Evolutionary conservation across 1,284 basidiomycete genomes (phyloP).

Genomic region (Cutaneotrichosporon sp.): DNA sequence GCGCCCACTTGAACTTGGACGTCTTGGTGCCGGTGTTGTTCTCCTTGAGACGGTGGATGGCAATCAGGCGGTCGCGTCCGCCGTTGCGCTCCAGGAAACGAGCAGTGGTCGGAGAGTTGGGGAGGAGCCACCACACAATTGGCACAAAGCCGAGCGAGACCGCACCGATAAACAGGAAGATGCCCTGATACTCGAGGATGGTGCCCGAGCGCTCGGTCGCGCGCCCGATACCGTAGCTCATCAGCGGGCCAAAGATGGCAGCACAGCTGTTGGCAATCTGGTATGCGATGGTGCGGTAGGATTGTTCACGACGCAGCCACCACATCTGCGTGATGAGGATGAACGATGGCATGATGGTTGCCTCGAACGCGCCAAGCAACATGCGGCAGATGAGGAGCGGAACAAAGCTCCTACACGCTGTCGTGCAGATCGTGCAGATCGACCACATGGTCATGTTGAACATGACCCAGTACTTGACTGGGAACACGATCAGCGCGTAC

Average conservation of each 20-base stretch:
- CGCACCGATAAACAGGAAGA: slow-evolving; percentile 59
- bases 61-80: slow-evolving; percentile 49
- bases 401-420: slow-evolving; percentile 39
- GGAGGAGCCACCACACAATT: slow-evolving; percentile 55
- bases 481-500: slow-evolving; percentile 32
- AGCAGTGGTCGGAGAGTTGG: slow-evolving; percentile 48
- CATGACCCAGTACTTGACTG: slow-evolving; percentile 26
- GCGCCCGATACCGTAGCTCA: slow-evolving; percentile 45
- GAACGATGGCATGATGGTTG: slow-evolving; percentile 22
- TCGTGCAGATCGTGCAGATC: slow-evolving; percentile 41
- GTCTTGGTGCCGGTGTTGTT: slow-evolving; percentile 52
- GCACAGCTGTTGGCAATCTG: slow-evolving; percentile 46
- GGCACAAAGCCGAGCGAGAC: slow-evolving; percentile 56
- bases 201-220: slow-evolving; percentile 24
- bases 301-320: slow-evolving; percentile 40
- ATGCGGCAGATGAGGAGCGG: slow-evolving; percentile 37
- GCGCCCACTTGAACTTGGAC: slow-evolving; percentile 50
- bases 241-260: slow-evolving; percentile 44
- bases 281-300: slow-evolving; percentile 47
- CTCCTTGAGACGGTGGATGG: slow-evolving; percentile 49
- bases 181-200: slow-evolving; percentile 50
- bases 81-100: slow-evolving; percentile 40
- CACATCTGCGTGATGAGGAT: slow-evolving; percentile 37
- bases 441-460: slow-evolving; percentile 29
- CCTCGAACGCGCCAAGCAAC: slow-evolving; percentile 31